These are phyloP conservation scores for Fomes fomentarius DNA, from an alignment of 1,284 basidiomycete species.

Conservation along the genomic window DNA sequence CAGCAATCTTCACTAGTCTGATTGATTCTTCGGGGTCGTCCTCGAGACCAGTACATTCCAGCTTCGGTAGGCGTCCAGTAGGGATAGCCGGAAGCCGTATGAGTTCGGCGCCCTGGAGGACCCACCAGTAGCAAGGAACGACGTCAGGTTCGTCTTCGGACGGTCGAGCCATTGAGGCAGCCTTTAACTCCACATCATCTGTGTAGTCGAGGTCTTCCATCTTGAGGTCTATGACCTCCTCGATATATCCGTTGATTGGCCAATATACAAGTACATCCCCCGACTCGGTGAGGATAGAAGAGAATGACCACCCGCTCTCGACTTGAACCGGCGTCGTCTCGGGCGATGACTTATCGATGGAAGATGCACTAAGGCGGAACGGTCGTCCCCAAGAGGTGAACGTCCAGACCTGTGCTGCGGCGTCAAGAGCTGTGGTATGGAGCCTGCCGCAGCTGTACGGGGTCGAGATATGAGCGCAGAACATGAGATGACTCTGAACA, in stretches of 20 bases:
- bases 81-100: conserved; percentile 45
- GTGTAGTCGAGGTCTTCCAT: conserved; percentile 51
- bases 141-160: conserved; percentile 36
- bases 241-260: conserved; percentile 59
- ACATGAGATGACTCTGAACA: no score
- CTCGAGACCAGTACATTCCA: conserved; percentile 41
- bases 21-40: conserved; percentile 40
- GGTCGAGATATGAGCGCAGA: no score
- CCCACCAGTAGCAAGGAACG: conserved; percentile 67
- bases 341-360: conserved; percentile 46
- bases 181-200: conserved; percentile 27
- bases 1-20: conserved; percentile 79
- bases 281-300: conserved; percentile 66
- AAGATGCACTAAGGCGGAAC: conserved; percentile 57
- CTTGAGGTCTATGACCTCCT: conserved; percentile 39
- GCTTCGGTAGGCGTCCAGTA: conserved; percentile 41
- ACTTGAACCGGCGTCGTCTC: conserved; percentile 65
- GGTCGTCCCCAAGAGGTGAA: conserved; percentile 77
- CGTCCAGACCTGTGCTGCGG: conserved; percentile 63
- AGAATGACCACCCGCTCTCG: conserved; percentile 83
- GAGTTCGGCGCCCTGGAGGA: conserved; percentile 51
- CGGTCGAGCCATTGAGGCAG: conserved; percentile 35
- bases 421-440: conserved; percentile 69
- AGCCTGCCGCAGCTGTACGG: conserved; percentile 74
- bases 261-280: conserved; percentile 81